Evolutionary conservation across 345 rosid species (phyloP), one percentile per base, ranked within the genome.

Genomic region (Barbarea vulgaris): DNA sequence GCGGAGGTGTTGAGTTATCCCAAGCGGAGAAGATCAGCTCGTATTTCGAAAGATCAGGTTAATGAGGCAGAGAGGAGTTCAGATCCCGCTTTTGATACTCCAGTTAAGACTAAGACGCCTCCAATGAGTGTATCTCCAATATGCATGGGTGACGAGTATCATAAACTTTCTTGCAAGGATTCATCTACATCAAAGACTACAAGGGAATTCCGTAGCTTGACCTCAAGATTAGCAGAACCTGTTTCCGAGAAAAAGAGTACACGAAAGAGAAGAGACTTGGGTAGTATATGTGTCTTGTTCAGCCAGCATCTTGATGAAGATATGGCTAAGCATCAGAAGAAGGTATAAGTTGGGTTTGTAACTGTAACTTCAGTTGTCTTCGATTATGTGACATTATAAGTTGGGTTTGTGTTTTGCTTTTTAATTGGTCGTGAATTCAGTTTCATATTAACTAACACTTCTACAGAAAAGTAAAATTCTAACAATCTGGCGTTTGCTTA

Each of bases 251-350:
- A 64, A 25, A 91, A 85, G 79, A 85, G 82, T 74, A 54, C 69
- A 51, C 83, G 97, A 82, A 92, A 85, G 87, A 85, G 91, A 81
- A 90, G 86, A 77, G 96, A 92, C 62, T 81, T 92, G 89, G 62
- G 83, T 58, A 79, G 80, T 72, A 69, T 95, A 73, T 55, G 85
- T 67, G 88, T 90, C 75, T 73, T 95, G 74, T 89, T 85, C 81
- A 95, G 99, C 89, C 89, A 85, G 62, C 99, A 90, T 83, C 82
- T 95, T 83, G 89, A 92, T 73, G 96, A 84, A 59, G 89, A 87
- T 59, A 83, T 81, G 76, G 68, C 86, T 70, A 88, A 82, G 84
- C 96, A 87, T 72, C 97, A 86, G 85, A 86, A 72, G 75, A 92
- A 92, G 96, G 99, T 95, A 79, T 63, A 25, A 50, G 14, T 66